phyloP scores from a whole-genome alignment of 345 rosid species.

The Boechera stricta region DNA sequence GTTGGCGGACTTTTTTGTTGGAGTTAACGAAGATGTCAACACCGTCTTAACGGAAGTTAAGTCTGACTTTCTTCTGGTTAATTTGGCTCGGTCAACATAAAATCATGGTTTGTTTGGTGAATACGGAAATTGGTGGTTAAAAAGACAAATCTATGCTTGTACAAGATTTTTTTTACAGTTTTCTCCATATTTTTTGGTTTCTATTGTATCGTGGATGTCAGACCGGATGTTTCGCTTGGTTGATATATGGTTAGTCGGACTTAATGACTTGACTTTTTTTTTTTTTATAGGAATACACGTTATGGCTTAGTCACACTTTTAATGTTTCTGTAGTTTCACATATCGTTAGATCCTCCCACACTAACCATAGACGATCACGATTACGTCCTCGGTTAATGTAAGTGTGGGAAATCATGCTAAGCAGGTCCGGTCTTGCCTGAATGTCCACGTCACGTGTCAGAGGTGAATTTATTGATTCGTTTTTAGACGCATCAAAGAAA shows the following conservation, averaged over 20 bases:
- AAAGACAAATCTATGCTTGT: too few relatives aligned
- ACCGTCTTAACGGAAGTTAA: too few relatives aligned
- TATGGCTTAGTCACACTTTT: not conserved
- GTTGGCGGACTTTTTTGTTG: too few relatives aligned
- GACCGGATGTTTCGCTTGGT: not conserved
- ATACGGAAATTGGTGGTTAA: too few relatives aligned
- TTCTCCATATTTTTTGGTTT: not conserved
- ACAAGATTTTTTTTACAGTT: too few relatives aligned
- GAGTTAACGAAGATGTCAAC: too few relatives aligned
- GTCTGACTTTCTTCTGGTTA: too few relatives aligned
- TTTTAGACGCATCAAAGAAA: not conserved
- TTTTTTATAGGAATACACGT: too few relatives aligned
- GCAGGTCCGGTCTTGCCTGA: not conserved
- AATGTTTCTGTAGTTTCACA: not conserved
- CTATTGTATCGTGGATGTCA: too few relatives aligned
- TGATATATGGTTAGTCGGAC: not conserved
- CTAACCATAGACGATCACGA: not conserved
- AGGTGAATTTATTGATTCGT: not conserved
- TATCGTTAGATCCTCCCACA: not conserved
- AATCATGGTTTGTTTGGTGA: too few relatives aligned
- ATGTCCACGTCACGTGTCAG: not conserved
- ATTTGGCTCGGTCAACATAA: too few relatives aligned
- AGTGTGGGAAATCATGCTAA: not conserved
- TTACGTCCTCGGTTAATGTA: not conserved
- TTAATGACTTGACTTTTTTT: not conserved